phyloP scores from a whole-genome alignment of 169 alveolate genomes.

The Plasmodium cynomolgi region DNA sequence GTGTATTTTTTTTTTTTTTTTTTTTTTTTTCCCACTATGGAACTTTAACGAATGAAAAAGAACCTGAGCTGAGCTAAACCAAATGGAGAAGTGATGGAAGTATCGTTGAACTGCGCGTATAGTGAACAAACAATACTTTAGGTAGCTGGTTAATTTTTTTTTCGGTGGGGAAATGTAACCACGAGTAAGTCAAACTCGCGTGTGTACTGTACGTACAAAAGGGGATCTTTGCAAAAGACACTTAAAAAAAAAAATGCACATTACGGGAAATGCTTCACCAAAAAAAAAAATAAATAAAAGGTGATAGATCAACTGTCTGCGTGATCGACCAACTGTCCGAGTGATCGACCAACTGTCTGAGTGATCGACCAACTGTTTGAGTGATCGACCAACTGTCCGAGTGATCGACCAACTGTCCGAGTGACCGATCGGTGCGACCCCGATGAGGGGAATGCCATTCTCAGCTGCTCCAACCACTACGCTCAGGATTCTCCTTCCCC shows the following conservation, averaged over 20 bases:
- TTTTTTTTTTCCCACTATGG: neutral
- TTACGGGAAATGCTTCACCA: neutral
- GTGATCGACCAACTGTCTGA: neutral
- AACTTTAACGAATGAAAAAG: neutral
- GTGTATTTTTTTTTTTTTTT: slow-evolving; percentile 10
- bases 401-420: neutral
- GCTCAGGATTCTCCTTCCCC: neutral
- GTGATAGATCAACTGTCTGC: neutral
- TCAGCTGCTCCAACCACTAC: neutral
- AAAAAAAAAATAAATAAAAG: neutral
- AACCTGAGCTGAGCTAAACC: neutral
- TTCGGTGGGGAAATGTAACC: neutral
- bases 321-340: too few species aligned
- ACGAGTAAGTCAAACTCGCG: neutral
- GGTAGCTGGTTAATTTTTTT: neutral
- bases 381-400: too few species aligned
- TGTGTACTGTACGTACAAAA: neutral
- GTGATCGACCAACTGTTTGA: neutral
- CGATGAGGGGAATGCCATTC: neutral
- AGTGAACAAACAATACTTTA: neutral
- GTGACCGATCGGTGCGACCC: neutral
- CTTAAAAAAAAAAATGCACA: neutral
- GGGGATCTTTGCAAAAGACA: neutral
- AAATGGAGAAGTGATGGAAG: neutral
- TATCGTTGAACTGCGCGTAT: neutral